A percentile compares a stretch with the other conserved stretches of the same genome.
These are phyloP conservation scores for Colletotrichum sp. DNA, from an alignment of 2,329 filamentous ascomycete genomes.

Conservation along the genomic window DNA sequence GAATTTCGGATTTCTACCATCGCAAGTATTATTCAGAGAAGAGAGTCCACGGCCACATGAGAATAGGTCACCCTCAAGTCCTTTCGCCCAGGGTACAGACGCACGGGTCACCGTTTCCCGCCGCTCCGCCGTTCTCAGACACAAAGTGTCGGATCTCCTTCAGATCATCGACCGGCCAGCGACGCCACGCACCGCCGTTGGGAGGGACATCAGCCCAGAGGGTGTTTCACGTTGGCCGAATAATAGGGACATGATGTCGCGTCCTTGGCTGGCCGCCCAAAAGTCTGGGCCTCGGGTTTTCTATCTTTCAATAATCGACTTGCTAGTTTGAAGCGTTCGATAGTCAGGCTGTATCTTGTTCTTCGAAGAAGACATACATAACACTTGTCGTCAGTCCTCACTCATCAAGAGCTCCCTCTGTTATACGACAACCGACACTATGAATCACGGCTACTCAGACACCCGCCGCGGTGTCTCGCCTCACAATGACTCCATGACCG, in stretches of 20 bases:
- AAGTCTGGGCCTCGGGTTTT: not conserved
- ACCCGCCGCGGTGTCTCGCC: not conserved
- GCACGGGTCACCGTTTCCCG: not conserved
- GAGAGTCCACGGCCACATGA: not conserved
- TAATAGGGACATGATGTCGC: not conserved
- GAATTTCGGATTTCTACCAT: not conserved
- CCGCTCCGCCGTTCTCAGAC: slow-evolving; percentile 14
- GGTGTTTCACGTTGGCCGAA: slow-evolving; percentile 8
- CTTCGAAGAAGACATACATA: not conserved
- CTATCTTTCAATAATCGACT: not conserved
- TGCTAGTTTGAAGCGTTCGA: not conserved
- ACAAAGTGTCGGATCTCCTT: slow-evolving; percentile 12
- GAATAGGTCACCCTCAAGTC: not conserved
- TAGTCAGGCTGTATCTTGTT: not conserved
- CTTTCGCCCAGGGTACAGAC: not conserved
- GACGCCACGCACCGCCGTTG: not conserved
- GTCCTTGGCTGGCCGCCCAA: not conserved
- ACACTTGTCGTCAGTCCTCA: not conserved
- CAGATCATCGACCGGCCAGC: slow-evolving; percentile 4
- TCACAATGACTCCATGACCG: slow-evolving; percentile 7
- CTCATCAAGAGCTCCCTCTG: not conserved
- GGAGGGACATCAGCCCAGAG: not conserved
- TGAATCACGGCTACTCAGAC: slow-evolving; percentile 5
- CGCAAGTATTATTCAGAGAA: not conserved
- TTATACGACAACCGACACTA: not conserved